Evolutionary conservation across 179 eudicot species (phyloP).

Genomic region (Actinidia chinensis): DNA sequence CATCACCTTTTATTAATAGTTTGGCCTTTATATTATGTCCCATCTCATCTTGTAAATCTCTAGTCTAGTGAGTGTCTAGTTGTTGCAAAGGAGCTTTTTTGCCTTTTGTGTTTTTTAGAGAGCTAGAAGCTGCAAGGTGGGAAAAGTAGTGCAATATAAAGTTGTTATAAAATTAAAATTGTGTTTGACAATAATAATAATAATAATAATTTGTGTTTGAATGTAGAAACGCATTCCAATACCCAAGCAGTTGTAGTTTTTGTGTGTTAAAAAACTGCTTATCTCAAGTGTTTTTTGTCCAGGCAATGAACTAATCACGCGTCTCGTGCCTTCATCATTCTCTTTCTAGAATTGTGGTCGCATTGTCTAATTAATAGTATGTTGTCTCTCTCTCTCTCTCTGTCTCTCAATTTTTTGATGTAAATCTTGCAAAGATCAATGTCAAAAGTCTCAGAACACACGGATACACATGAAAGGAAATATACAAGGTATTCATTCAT

Average conservation of each 20-base stretch:
- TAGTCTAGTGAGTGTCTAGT: not conserved
- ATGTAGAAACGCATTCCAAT: too few species aligned
- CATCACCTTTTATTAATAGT: not conserved
- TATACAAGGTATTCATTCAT: too few species aligned
- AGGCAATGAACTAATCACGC: not conserved
- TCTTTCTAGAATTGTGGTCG: not conserved
- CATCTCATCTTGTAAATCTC: slow-evolving; percentile 12
- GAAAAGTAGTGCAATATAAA: slow-evolving; percentile 13
- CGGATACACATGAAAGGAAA: too few species aligned
- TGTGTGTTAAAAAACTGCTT: too few species aligned
- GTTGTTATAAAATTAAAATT: not conserved
- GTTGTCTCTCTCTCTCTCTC: too few species aligned
- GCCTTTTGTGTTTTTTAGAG: slow-evolving; percentile 12
- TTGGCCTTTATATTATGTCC: not conserved
- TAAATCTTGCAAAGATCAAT: too few species aligned
- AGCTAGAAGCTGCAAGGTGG: slow-evolving; percentile 9
- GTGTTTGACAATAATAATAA: not conserved
- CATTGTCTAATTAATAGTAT: too few species aligned
- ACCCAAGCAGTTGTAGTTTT: too few species aligned
- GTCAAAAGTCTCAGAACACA: too few species aligned
- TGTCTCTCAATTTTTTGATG: too few species aligned
- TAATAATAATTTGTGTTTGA: too few species aligned
- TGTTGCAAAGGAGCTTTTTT: slow-evolving; percentile 10
- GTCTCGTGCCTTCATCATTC: not conserved
- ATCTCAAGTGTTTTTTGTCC: not conserved